Base-by-base conservation (phyloP, 1,284 basidiomycete species). In the Marasmius fiardii region DNA sequence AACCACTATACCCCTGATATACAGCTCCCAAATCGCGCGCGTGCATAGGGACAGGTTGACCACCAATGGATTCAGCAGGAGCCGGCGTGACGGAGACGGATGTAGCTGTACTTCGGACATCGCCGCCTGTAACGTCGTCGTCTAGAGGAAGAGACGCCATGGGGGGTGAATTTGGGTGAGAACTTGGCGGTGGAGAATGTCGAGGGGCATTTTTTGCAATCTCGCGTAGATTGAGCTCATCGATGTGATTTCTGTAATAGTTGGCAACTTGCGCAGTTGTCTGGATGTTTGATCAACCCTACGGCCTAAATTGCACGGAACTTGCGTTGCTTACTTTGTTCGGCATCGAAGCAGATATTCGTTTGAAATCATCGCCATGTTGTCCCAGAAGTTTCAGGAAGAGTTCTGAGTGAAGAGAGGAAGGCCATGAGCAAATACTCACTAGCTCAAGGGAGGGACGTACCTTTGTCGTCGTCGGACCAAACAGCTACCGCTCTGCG, bases 191-290 rank as follows among this genome's bases (percentile, higher is more conserved):
- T 10, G 21, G 44, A 6, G 58, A 51, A 14, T 28, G 43, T 31
- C 53, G 53, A 2, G 49, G 47, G 16, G 72, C 74, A 20, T 60
- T 59, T 1, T 67, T 65, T 5, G 70, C 71, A n/a, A 77, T 69
- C 41, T 66, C 68, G n/a, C 70, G 74, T 10, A 85, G 67, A 52
- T 76, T 67, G 57, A 83, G 68, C 52, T 76, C 76, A 41, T 68
- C 71, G 26, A 67, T 61, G 60, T 86, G 78, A 50, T 70, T 69
- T 58, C 76, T 78, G 64, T 85, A 87, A 67, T 80, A 92, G 65
- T 87, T 86, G 58, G 77, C 78, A 49, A 91, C 88, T 76, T 94
- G 92, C 7, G 85, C 77, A 3, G 84, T 82, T 8, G 89, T 92
- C 84, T 86, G 20, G 54, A 28, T 51, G n/a, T 59, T 39, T 52